A percentile compares a stretch with the other conserved stretches of the same genome.
phyloP scores from a whole-genome alignment of 306 rosid genomes.

The Potentilla sterilis region DNA sequence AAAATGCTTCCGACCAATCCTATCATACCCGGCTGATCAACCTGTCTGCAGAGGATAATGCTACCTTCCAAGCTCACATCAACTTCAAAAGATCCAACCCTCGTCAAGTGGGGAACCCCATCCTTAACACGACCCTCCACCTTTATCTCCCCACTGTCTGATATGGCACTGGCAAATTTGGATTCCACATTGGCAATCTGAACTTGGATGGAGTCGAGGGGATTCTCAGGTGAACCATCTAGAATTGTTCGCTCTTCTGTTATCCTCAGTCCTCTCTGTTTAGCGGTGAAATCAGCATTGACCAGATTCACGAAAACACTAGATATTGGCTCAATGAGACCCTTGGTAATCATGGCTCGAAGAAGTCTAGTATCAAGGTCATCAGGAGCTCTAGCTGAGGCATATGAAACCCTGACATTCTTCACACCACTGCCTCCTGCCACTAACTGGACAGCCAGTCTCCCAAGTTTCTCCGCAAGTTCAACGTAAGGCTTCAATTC shows the following conservation, averaged over 20 bases:
- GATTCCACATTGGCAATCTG: conserved; percentile 97
- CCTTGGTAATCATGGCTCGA: conserved; percentile 98
- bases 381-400: conserved; percentile 89
- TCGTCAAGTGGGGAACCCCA: conserved; percentile 83
- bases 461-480: conserved; percentile 91
- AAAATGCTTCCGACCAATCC: conserved; percentile 83
- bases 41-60: conserved; percentile 91
- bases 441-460: conserved; percentile 92
- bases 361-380: conserved; percentile 95
- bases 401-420: conserved; percentile 80
- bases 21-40: conserved; percentile 97
- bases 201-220: conserved; percentile 77
- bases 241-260: conserved; percentile 72
- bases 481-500: conserved; percentile 91
- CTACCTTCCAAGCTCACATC: conserved; percentile 96
- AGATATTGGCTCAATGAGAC: conserved; percentile 94
- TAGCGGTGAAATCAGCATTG: conserved; percentile 96
- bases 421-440: conserved; percentile 98
- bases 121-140: conserved; percentile 94
- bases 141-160: conserved; percentile 78
- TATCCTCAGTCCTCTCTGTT: conserved; percentile 88
- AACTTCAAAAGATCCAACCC: conserved; percentile 94
- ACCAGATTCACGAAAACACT: conserved; percentile 87
- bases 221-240: conserved; percentile 89
- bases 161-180: conserved; percentile 84